Evolutionary conservation across 345 rosid genomes (phyloP).

Genomic region (Salix viminalis): DNA sequence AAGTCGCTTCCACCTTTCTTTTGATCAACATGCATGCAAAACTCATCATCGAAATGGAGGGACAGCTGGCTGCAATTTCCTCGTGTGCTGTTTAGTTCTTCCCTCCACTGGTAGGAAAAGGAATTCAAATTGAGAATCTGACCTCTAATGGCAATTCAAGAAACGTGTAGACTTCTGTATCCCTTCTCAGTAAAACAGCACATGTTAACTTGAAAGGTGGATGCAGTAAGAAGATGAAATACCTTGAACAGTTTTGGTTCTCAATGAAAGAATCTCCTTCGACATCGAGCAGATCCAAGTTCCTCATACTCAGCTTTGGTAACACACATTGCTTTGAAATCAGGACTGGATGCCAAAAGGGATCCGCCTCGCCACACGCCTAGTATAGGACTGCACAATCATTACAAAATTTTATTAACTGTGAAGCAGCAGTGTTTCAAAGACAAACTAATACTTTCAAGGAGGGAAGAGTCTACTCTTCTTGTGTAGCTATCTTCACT

Average conservation of each 20-base stretch:
- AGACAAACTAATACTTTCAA: conserved; percentile 10
- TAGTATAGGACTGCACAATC: conserved; percentile 61
- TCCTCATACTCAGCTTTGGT: conserved; percentile 97
- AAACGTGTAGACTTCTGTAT: too few relatives aligned
- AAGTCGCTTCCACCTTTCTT: background rate
- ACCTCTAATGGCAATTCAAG: too few relatives aligned
- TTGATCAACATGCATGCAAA: background rate
- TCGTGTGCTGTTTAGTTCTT: too few relatives aligned
- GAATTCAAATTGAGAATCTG: too few relatives aligned
- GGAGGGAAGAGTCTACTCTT: conserved; percentile 55
- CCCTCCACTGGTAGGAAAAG: too few relatives aligned
- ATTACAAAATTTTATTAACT: conserved; percentile 9
- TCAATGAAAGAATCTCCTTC: conserved; percentile 72
- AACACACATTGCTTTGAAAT: conserved; percentile 76
- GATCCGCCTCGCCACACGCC: conserved; percentile 99
- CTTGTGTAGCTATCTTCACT: conserved; percentile 76
- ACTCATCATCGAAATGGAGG: background rate
- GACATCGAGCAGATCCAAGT: conserved; percentile 85
- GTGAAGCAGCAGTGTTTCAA: background rate
- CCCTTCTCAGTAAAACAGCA: too few relatives aligned
- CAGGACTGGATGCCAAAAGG: conserved; percentile 88
- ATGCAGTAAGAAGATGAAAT: background rate
- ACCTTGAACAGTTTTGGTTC: background rate
- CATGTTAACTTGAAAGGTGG: too few relatives aligned
- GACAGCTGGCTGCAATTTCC: background rate